phyloP scores from a whole-genome alignment of 306 rosid species.

The Crotalaria pallida region DNA sequence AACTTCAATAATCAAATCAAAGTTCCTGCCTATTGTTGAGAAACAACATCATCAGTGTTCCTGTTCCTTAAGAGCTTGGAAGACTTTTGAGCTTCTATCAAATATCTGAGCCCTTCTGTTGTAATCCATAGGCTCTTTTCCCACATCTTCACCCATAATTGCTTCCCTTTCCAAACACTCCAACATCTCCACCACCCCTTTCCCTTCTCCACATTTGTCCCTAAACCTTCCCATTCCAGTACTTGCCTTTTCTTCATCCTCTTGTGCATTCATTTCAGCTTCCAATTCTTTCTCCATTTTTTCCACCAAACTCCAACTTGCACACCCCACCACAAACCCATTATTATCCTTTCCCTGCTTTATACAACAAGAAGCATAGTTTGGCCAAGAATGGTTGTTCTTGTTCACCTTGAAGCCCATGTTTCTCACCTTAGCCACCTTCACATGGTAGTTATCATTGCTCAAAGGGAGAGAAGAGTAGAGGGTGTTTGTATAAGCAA shows the following conservation, averaged over 20 bases:
- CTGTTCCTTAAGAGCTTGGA: slow-evolving; percentile 65
- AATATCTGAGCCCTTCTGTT: slow-evolving; percentile 76
- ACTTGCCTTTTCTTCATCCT: slow-evolving; percentile 27
- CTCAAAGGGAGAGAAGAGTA: neutral
- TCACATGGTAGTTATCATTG: neutral
- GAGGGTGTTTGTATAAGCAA: neutral
- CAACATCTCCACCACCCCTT: slow-evolving; percentile 51
- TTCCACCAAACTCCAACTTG: slow-evolving; percentile 20
- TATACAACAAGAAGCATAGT: neutral
- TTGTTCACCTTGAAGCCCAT: neutral
- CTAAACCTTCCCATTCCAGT: slow-evolving; percentile 23
- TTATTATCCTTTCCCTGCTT: neutral
- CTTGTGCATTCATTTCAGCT: slow-evolving; percentile 34
- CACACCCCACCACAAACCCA: slow-evolving; percentile 22
- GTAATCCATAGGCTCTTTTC: slow-evolving; percentile 66
- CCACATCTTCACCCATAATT: slow-evolving; percentile 81
- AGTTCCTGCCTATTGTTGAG: neutral
- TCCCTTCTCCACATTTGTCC: slow-evolving; percentile 45
- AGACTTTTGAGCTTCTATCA: slow-evolving; percentile 50
- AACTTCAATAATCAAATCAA: neutral
- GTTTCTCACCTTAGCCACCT: neutral
- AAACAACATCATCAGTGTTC: neutral
- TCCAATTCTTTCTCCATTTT: slow-evolving; percentile 45
- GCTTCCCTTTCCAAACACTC: slow-evolving; percentile 83
- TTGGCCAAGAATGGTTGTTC: neutral